Conservation (phyloP, 371 early-diverging fungal species). For the Mortierella sp. region DNA sequence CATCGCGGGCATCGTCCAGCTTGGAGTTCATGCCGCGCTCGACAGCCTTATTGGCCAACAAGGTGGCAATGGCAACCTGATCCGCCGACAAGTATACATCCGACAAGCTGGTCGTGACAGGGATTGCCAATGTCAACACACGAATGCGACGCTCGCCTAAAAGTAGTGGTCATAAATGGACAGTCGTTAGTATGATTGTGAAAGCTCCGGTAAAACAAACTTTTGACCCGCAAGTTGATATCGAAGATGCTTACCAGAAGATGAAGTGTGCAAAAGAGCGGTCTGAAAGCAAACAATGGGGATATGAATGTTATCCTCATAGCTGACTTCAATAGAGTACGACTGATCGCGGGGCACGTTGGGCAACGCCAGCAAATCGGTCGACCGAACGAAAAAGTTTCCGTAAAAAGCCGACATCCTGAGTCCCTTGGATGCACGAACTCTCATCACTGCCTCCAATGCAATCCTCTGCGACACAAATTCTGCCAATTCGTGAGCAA, state of each 20-base stretch:
- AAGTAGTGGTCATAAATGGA: constrained; percentile 6
- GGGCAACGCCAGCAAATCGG: constrained; percentile 94
- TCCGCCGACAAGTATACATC: constrained; percentile 90
- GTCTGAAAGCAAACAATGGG: constrained; percentile 96
- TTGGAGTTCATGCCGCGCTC: constrained; percentile 90
- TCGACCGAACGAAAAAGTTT: constrained; percentile 96
- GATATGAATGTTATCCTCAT: constrained; percentile 87
- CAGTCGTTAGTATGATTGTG: no score
- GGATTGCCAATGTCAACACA: constrained; percentile 93
- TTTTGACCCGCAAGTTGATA: background rate
- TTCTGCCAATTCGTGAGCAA: constrained; percentile 89
- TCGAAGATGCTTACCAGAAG: constrained; percentile 60
- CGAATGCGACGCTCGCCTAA: constrained; percentile 95
- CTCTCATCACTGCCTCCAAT: constrained; percentile 97
- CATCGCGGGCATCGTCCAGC: constrained; percentile 96
- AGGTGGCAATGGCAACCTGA: constrained; percentile 84
- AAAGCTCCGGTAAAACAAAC: background rate
- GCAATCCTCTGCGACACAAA: constrained; percentile 89
- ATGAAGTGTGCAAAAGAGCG: constrained; percentile 93
- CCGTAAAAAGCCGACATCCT: constrained; percentile 94
- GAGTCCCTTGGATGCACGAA: constrained; percentile 91
- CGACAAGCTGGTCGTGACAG: constrained; percentile 84
- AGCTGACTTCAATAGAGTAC: constrained; percentile 91
- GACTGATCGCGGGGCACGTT: constrained; percentile 96
- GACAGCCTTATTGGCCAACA: constrained; percentile 90